phyloP scores from a whole-genome alignment of 164 flowering plant genomes.

The Vitis labrusca region DNA sequence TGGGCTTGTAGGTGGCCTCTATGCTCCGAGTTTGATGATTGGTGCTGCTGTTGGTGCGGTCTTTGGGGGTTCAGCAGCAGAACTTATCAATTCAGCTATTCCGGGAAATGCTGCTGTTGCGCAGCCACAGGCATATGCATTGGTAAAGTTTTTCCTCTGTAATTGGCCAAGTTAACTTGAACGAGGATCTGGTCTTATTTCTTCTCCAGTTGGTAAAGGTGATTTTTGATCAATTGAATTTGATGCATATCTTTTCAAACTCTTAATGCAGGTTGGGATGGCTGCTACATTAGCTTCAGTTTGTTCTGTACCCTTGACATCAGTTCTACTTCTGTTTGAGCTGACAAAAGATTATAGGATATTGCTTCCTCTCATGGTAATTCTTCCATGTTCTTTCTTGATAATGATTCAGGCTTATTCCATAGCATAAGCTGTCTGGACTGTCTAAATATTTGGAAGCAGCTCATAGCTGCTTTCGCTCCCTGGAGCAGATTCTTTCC shows the following conservation, averaged over 20 bases:
- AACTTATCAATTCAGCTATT: constrained; percentile 86
- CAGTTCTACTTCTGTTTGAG: constrained; percentile 94
- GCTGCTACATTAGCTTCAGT: constrained; percentile 98
- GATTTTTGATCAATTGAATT: neutral
- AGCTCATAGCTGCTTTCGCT: neutral
- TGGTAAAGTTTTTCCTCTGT: constrained; percentile 49
- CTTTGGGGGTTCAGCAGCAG: constrained; percentile 95
- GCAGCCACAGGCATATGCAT: constrained; percentile 97
- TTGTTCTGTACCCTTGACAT: constrained; percentile 96
- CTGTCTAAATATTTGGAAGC: neutral
- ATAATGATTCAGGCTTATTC: neutral
- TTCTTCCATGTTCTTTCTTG: constrained; percentile 4
- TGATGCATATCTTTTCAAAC: constrained; percentile 6
- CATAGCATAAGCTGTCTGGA: neutral
- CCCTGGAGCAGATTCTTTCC: neutral
- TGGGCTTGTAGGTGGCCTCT: constrained; percentile 98
- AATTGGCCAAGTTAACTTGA: neutral
- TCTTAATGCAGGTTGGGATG: constrained; percentile 86
- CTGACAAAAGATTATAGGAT: constrained; percentile 95
- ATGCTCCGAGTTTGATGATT: constrained; percentile 99
- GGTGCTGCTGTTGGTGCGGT: constrained; percentile 99
- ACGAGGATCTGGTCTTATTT: neutral
- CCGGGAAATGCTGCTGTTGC: constrained; percentile 98
- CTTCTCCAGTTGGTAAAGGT: neutral
- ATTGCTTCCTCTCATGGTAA: constrained; percentile 97